Conservation (phyloP, 371 early-diverging fungal genomes). For the Mortierella sp. region DNA sequence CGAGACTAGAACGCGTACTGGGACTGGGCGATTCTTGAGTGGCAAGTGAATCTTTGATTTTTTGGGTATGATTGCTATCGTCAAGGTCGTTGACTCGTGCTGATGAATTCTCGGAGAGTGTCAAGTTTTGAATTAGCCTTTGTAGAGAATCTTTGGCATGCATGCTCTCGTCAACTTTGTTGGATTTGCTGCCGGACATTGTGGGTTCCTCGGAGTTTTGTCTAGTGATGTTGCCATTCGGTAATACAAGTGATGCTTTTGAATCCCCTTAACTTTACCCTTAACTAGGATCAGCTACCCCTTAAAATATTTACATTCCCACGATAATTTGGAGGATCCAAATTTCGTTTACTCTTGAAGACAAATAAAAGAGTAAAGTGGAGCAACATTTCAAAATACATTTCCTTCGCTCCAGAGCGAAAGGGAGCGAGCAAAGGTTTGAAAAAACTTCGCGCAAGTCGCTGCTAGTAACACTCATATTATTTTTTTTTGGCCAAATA, state of each 20-base stretch:
- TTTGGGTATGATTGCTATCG: not conserved
- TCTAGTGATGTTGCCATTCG: no score
- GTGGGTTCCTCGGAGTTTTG: not conserved
- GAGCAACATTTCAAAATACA: no score
- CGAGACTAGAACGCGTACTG: constrained; percentile 12
- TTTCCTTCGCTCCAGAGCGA: no score
- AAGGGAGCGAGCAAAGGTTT: no score
- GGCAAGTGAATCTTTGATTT: not conserved
- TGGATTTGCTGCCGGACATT: not conserved
- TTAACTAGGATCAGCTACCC: no score
- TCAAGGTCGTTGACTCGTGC: not conserved
- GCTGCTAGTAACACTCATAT: no score
- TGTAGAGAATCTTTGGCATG: not conserved
- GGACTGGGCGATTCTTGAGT: not conserved
- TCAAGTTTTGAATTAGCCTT: constrained; percentile 5
- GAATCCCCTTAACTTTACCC: not conserved
- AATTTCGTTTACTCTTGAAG: no score
- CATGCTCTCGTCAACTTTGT: not conserved
- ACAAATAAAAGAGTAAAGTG: no score
- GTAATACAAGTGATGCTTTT: not conserved
- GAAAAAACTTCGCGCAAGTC: no score
- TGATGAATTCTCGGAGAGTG: not conserved
- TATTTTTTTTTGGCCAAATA: no score
- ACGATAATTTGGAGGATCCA: no score
- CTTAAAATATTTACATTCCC: no score